Conservation (phyloP, 352 stramenopile species). For the Phytophthora uliginosa region DNA sequence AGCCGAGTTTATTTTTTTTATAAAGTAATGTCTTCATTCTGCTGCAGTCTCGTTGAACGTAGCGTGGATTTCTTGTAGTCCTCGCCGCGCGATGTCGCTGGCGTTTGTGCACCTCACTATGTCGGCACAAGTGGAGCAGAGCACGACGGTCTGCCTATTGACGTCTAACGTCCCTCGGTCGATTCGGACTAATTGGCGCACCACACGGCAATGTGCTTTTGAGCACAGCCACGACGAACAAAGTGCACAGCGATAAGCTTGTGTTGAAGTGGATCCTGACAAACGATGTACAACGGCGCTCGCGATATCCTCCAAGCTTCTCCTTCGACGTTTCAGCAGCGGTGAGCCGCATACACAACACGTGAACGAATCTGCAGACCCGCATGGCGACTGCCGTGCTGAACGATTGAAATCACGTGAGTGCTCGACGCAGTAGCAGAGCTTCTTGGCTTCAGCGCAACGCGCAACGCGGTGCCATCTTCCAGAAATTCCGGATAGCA, state of each 20-base stretch:
- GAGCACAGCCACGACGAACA: conserved; percentile 21
- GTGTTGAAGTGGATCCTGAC: not conserved
- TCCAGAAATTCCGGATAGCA: conserved; percentile 19
- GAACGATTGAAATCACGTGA: conserved; percentile 1
- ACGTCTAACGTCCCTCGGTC: conserved; percentile 9
- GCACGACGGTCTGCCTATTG: conserved; percentile 7
- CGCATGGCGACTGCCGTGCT: not conserved
- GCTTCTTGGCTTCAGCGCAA: conserved; percentile 29
- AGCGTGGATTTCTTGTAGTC: conserved; percentile 17
- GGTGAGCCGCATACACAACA: conserved; percentile 18
- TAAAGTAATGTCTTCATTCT: not conserved
- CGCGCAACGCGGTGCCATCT: conserved; percentile 19
- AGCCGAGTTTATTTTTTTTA: not conserved
- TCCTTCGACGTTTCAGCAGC: conserved; percentile 7
- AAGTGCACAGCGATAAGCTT: conserved; percentile 13
- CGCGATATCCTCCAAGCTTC: conserved; percentile 15
- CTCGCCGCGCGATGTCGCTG: conserved; percentile 18
- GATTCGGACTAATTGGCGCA: conserved; percentile 17
- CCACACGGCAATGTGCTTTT: conserved; percentile 12
- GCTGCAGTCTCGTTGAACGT: conserved; percentile 3
- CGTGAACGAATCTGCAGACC: conserved; percentile 5
- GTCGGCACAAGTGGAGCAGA: conserved; percentile 12
- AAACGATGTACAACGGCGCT: conserved; percentile 7
- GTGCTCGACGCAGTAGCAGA: conserved; percentile 30
- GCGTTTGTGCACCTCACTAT: conserved; percentile 11